These are phyloP conservation scores for Xerocomus spinulosus DNA, from an alignment of 768 basidiomycete genomes.

Conservation along the genomic window DNA sequence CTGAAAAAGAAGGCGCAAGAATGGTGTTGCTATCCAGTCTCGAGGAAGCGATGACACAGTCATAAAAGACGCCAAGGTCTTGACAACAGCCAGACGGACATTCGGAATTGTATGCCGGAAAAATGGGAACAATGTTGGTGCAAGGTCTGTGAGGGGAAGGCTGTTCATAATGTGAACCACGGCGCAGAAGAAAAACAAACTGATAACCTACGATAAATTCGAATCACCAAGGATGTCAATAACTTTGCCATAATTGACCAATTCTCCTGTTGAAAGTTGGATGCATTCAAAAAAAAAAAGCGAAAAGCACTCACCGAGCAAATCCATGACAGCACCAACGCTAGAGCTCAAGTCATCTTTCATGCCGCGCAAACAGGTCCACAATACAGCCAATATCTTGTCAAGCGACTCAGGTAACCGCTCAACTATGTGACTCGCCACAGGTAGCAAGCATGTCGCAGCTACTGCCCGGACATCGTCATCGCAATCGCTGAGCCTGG, in stretches of 20 bases:
- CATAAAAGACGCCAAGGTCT: slow-evolving; percentile 86
- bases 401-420: slow-evolving; percentile 68
- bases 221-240: slow-evolving; percentile 70
- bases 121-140: slow-evolving; percentile 89
- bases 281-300: slow-evolving; percentile 1
- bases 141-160: slow-evolving; percentile 74
- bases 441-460: slow-evolving; percentile 84
- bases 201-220: slow-evolving; percentile 57
- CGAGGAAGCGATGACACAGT: slow-evolving; percentile 63
- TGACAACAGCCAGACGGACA: slow-evolving; percentile 89
- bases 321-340: slow-evolving; percentile 95
- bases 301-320: slow-evolving; percentile 60
- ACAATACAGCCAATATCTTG: slow-evolving; percentile 76
- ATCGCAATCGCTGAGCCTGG: slow-evolving; percentile 81
- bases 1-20: slow-evolving; percentile 85
- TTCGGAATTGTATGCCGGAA: slow-evolving; percentile 94
- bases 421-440: slow-evolving; percentile 76
- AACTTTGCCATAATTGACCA: slow-evolving; percentile 75
- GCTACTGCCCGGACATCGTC: slow-evolving; percentile 97
- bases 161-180: slow-evolving; percentile 35
- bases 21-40: slow-evolving; percentile 75
- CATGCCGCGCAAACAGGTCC: slow-evolving; percentile 87
- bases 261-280: slow-evolving; percentile 51
- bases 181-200: not conserved
- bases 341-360: slow-evolving; percentile 97